Evolutionary conservation across 2,329 filamentous ascomycete genomes (phyloP), one percentile per base, ranked within the genome.

Genomic region (Endothia cerciana): DNA sequence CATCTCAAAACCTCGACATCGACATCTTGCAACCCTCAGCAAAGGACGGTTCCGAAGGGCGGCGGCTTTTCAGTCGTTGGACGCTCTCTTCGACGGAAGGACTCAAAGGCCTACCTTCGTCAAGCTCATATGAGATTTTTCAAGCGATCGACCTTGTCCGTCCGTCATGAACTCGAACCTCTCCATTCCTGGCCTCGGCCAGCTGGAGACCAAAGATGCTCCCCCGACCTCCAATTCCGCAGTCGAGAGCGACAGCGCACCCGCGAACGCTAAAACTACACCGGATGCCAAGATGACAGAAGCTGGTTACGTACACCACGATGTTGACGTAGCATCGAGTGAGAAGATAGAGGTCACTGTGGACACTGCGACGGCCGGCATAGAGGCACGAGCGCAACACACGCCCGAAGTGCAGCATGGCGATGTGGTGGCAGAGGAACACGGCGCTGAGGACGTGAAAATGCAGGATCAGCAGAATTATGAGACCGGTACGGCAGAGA

Each of bases 181-280:
- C 53, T 63, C 69, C 30, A 75, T 76, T n/a, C 74, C 74, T 13
- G 74, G 74, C 63, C 73, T 75, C 15, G 74, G 73, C 69, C 67
- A 72, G 53, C 71, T 71, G 17, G 69, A 69, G 63, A 60, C 69
- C 4, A 72, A 71, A 45, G 70, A 74, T 62, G 60, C 65, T 36
- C 62, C 70, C 6, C 69, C 71, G 5, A 33, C 43, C n/a, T 62
- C 71, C 17, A 71, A 68, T 45, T 69, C 72, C 51, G 68, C 69
- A 1, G 65, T 72, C 60, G 70, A 73, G 45, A 66, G 62, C 11
- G 28, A 41, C 28, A 47, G 41, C 41, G 17, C 33, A 28, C 28
- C 69, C 63, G 68, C 68, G 63, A 71, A 59, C 63, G 30, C 11
- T 6, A 41, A 66, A 22, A 25, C 56, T 40, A 63, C 19, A 5